Percentiles rank a stretch among this genome's conserved stretches.
phyloP scores from a whole-genome alignment of 176 grass and related monocot genomes.

The Carex kokanica region DNA sequence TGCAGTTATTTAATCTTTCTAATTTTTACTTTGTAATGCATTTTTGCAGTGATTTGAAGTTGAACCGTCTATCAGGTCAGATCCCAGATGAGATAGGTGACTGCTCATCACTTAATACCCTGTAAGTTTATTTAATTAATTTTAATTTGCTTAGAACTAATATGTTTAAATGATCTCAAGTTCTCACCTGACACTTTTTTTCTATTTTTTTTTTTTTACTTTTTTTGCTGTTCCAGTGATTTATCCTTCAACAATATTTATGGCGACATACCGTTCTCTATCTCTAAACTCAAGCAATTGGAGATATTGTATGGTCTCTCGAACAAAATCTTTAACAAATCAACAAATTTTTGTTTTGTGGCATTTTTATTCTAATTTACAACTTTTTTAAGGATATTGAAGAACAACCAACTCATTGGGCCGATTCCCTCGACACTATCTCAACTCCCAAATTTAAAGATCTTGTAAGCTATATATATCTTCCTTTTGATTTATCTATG shows the following conservation, averaged over 20 bases:
- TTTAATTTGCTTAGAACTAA: not conserved
- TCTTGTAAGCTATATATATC: slow-evolving; percentile 49
- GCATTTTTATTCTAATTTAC: not conserved
- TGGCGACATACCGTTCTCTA: slow-evolving; percentile 89
- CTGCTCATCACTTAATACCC: slow-evolving; percentile 53
- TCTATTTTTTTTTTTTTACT: not conserved
- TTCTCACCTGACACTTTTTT: not conserved
- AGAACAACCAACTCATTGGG: slow-evolving; percentile 85
- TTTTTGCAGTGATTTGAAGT: slow-evolving; percentile 61
- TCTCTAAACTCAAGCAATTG: slow-evolving; percentile 86
- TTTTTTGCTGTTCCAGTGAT: slow-evolving; percentile 41
- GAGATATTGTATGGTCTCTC: slow-evolving; percentile 56
- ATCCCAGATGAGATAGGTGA: slow-evolving; percentile 96
- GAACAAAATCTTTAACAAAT: not conserved
- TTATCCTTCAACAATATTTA: slow-evolving; percentile 89
- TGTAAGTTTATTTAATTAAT: slow-evolving; percentile 45
- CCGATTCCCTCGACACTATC: slow-evolving; percentile 85
- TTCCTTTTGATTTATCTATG: not conserved
- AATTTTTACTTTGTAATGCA: not conserved
- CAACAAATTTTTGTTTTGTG: not conserved
- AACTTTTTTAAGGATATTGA: slow-evolving; percentile 58
- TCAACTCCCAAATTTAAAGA: slow-evolving; percentile 91
- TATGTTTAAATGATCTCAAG: not conserved
- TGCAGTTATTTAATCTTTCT: not conserved
- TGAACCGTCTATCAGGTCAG: slow-evolving; percentile 72